Base-by-base conservation (phyloP, 23 red algal genomes). In the Gracilaria caudata region DNA sequence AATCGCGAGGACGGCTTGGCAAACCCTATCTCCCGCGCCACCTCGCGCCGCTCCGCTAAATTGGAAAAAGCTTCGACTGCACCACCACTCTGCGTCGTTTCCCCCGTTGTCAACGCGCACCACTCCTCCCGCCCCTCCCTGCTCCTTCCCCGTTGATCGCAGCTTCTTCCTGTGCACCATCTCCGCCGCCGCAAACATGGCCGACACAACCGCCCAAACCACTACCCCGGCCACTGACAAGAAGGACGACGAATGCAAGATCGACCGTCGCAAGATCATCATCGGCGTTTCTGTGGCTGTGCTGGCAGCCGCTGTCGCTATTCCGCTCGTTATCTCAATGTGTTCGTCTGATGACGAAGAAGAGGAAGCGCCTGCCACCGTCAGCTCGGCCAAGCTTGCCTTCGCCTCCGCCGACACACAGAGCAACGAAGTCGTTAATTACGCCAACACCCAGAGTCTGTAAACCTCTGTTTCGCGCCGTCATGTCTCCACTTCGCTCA, bases 271-370 rank as follows among this genome's bases (percentile, higher is more conserved):
- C 20, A 85, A 85, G 28, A 40, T 85, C 21, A 51, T 85, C 21
- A 85, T 85, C n/a, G 65, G 51, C 37, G 61, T 54, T 7, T 79
- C 59, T 51, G 63, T 63, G 36, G 81, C 60, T 36, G 81, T 85
- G 54, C 61, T 85, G 8, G 81, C 81, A 0, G 61, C 44, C 40
- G 81, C 81, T 17, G 43, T 85, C 7, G 59, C 81, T 37, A 85
- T 85, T 63, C 74, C 74, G 30, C 44, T 79, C 63, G 32, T 30
- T 9, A 51, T 85, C 35, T 40, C 1, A 0, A 12, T 61, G 49
- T 70, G 39, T 39, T 46, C 79, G 13, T 34, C 53, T 35, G 60
- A 83, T 20, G 79, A 83, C 7, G 59, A 83, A 4, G 79, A 83
- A 41, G 79, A 83, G 20, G 79, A 83, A 45, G 43, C 29, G 21